phyloP scores from a whole-genome alignment of 805 yeast species.

The Wickerhamiella qilinensis region DNA sequence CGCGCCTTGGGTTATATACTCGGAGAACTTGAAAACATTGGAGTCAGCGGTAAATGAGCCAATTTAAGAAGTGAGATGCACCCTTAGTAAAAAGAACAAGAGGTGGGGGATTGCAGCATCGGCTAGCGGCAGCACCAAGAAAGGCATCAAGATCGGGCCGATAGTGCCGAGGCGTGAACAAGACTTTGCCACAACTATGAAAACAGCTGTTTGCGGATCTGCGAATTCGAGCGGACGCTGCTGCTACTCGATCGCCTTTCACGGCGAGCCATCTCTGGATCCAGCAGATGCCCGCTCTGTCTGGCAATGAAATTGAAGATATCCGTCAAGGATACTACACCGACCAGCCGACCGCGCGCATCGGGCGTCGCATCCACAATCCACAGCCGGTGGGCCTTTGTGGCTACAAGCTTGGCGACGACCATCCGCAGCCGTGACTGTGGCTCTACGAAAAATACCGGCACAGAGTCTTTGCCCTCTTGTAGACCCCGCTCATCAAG shows the following conservation, averaged over 20 bases:
- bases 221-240: conserved; percentile 13
- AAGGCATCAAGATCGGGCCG: too few species aligned
- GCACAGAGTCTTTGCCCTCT: conserved; percentile 91
- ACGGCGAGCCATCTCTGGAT: conserved; percentile 76
- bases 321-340: conserved; percentile 87
- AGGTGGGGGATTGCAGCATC: too few species aligned
- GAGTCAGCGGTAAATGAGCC: too few species aligned
- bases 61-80: too few species aligned
- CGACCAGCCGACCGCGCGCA: conserved; percentile 59
- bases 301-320: conserved; percentile 68
- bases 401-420: conserved; percentile 88
- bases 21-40: too few species aligned
- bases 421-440: conserved; percentile 72
- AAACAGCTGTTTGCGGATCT: conserved; percentile 6
- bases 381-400: conserved; percentile 66
- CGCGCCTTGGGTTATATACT: too few species aligned
- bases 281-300: conserved; percentile 52
- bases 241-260: conserved; percentile 42
- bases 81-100: too few species aligned
- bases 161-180: too few species aligned
- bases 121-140: too few species aligned
- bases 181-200: too few species aligned
- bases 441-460: conserved; percentile 82
- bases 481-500: conserved; percentile 78
- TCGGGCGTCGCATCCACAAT: conserved; percentile 22